Evolutionary conservation across 1,284 basidiomycete species (phyloP), one percentile per base, ranked within the genome.

Genomic region (Mrakiaceae sp.): DNA sequence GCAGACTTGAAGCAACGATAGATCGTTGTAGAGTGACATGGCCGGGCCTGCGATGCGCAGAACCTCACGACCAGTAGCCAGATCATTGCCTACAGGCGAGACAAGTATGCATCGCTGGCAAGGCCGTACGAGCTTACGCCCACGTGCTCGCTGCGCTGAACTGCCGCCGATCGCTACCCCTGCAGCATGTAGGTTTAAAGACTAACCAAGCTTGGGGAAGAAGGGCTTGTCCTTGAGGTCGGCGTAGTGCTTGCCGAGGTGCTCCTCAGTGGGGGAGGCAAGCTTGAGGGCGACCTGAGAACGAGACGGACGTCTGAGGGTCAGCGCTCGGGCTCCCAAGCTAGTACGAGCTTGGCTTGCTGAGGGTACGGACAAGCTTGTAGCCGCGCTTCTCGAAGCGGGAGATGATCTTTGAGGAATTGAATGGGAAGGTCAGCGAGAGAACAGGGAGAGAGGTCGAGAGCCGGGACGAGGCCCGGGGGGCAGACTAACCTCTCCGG

Each of bases 331-430:
- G 27, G 27, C 27, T 27, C 27, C 27, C 27, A 27, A 27, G 27
- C 27, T 27, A 27, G 27, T 27, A 27, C 27, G 27, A 27, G 27
- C 27, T 27, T 27, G 27, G 27, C 27, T 27, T 27, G n/a, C n/a
- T 12, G 44, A 51, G 12, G 44, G 8, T 40, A 69, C 70, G 58
- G 55, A 74, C 81, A 72, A 93, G 85, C 82, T 96, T 94, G 86
- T 86, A 96, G 72, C 93, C 94, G 71, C 92, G 90, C 80, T 87
- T 84, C 83, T 97, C 93, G 79, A 97, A 97, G 72, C 93, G 85
- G 74, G 81, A 72, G 77, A 93, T 88, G 84, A 95, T 93, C 79
- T 67, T 49, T 49, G 48, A 49, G n/a, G 48, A 49, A n/a, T 10
- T n/a, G 10, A 9, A 49, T 1, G 48, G 48, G 10, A n/a, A 49